Evolutionary conservation across 106 monocot genomes (phyloP).

Genomic region (Iris macrosiphon): DNA sequence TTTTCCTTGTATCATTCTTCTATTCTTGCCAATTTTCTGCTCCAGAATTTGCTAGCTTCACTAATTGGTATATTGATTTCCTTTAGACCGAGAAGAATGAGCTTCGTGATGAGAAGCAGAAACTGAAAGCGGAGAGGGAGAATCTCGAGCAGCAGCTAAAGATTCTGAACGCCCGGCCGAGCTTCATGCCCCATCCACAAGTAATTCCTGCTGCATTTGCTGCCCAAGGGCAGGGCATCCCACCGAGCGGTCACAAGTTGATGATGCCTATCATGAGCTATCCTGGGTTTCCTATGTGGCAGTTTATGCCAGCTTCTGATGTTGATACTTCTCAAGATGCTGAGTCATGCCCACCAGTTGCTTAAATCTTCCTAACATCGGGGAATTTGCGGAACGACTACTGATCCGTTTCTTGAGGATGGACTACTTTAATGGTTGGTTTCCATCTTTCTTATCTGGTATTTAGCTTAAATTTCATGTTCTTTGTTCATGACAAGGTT

Average conservation of each 20-base stretch:
- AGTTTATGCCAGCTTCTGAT: conserved; percentile 68
- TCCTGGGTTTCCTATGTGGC: conserved; percentile 79
- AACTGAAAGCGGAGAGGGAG: conserved; percentile 54
- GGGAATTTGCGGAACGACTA: too few relatives aligned
- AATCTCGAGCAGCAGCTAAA: conserved; percentile 61
- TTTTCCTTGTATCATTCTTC: too few relatives aligned
- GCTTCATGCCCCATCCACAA: conserved; percentile 21
- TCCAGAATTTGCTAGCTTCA: too few relatives aligned
- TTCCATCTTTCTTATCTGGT: too few relatives aligned
- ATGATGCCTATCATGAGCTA: conserved; percentile 70
- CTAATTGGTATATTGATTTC: neutral
- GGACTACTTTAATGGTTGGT: too few relatives aligned
- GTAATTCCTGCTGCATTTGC: conserved; percentile 58
- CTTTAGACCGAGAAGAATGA: conserved; percentile 52
- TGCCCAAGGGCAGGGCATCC: conserved; percentile 16
- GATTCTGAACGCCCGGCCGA: conserved; percentile 22
- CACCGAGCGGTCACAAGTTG: conserved; percentile 30
- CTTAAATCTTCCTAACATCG: too few relatives aligned
- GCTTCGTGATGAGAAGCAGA: conserved; percentile 72
- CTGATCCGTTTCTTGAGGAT: too few relatives aligned
- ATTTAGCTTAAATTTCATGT: too few relatives aligned
- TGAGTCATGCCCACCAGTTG: conserved; percentile 58
- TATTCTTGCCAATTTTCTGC: too few relatives aligned
- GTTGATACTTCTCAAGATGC: conserved; percentile 69
- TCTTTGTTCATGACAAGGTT: too few relatives aligned